Conservation (phyloP, 305 asterid genomes). For the Ajuga reptans region DNA sequence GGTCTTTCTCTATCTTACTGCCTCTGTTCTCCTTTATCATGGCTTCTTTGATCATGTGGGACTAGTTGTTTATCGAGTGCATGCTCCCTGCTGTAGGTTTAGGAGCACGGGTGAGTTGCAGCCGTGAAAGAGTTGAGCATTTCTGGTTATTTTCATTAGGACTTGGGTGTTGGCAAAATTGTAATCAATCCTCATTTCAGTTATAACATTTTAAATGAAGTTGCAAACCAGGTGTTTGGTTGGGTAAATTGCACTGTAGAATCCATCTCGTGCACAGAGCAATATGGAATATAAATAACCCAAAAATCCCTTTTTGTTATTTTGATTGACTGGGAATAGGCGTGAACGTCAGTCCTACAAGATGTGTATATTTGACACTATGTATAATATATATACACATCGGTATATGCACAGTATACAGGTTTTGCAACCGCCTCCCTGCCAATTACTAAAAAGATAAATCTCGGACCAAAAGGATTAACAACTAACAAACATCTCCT, state of each 20-base stretch:
- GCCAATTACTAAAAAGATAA: background rate
- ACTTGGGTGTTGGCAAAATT: background rate
- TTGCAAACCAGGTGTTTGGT: background rate
- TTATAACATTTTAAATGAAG: background rate
- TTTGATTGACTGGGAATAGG: background rate
- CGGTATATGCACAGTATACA: background rate
- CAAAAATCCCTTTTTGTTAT: background rate
- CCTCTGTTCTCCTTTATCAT: background rate
- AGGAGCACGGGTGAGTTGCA: background rate
- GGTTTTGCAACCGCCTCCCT: too few species aligned
- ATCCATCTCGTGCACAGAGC: background rate
- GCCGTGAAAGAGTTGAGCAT: background rate
- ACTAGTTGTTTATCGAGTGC: background rate
- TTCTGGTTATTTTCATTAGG: background rate
- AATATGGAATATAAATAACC: background rate
- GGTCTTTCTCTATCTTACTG: background rate
- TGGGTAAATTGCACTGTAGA: background rate
- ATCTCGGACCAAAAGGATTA: background rate
- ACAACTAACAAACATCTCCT: background rate
- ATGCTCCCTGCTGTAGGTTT: background rate
- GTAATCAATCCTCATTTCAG: background rate
- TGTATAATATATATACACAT: background rate
- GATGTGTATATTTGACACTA: background rate
- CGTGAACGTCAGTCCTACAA: background rate
- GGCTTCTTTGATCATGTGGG: background rate